Base-by-base conservation (phyloP, 306 rosid genomes). In the Styphnolobium japonicum region DNA sequence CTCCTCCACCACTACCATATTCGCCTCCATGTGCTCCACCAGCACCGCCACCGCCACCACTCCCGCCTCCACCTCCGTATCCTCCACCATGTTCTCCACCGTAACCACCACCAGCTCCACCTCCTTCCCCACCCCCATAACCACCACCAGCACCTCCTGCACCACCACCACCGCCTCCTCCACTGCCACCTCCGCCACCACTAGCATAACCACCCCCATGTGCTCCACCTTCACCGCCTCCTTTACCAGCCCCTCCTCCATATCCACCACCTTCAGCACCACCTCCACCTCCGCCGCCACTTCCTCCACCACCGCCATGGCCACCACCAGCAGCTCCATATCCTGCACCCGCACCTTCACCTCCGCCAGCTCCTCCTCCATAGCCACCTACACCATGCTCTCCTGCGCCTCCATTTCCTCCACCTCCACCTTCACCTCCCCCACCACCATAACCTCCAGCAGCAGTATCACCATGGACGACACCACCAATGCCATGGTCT, bases 301-400 rank as follows among this genome's bases (percentile, higher is more conserved):
- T 67, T 1, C 75, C 86, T 6, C 64, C 76, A 0, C 87, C 88
- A 0, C 81, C 83, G 2, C 78, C 91, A 0, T 71, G 33, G 0
- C 81, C 61, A 7, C 78, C 75, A 1, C 77, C 86, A 4, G 39
- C 83, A 58, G 27, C 74, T 22, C 87, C 90, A 51, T 76, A 84
- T 40, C 86, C 90, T 2, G 53, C 83, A 21, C 78, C 87, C 2
- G 72, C 84, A 11, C 82, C 84, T 76, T 84, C 82, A 16, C 87
- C 94, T 58, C 86, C 86, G 1, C 80, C 85, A 23, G 80, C 86
- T 6, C 91, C 86, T 43, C 73, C 90, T 51, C 88, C 85, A 19
- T 81, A 43, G 52, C 84, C 86, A 69, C 69, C 87, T 10, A 27
- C 76, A 12, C 83, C 88, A 23, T 77, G 83, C 11, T 31, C 40